Percentiles rank a stretch among this genome's conserved stretches.
These are phyloP conservation scores for Penicillium italicum DNA, from an alignment of 2,329 filamentous ascomycete species.

Conservation along the genomic window DNA sequence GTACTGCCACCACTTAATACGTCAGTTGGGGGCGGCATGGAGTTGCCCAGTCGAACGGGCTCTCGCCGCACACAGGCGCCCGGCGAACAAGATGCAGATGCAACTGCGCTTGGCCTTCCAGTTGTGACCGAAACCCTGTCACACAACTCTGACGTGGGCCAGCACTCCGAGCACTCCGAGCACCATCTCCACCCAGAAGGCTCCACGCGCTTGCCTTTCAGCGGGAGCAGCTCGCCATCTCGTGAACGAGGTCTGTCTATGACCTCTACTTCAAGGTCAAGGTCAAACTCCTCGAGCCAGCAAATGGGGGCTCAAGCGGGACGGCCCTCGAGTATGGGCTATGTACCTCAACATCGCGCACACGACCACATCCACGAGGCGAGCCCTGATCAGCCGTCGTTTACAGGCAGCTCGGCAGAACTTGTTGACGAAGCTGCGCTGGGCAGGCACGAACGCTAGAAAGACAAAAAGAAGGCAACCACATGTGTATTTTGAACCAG, in stretches of 20 bases:
- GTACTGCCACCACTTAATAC: constrained; percentile 59
- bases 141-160: constrained; percentile 12
- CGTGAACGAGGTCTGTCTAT: constrained; percentile 37
- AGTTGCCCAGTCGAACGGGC: constrained; percentile 60
- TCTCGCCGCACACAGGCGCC: constrained; percentile 54
- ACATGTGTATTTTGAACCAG: constrained; percentile 1
- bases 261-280: constrained; percentile 38
- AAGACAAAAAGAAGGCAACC: not conserved
- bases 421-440: constrained; percentile 38
- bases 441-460: constrained; percentile 12
- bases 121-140: constrained; percentile 21
- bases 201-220: constrained; percentile 42
- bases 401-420: constrained; percentile 45
- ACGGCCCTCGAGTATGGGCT: constrained; percentile 50
- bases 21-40: constrained; percentile 52
- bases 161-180: constrained; percentile 5
- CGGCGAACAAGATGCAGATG: constrained; percentile 21
- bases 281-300: constrained; percentile 33
- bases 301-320: constrained; percentile 27
- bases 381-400: constrained; percentile 36
- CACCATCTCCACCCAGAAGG: constrained; percentile 25
- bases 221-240: constrained; percentile 35
- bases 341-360: constrained; percentile 48
- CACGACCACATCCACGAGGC: constrained; percentile 48
- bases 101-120: constrained; percentile 13